A percentile compares a stretch with the other conserved stretches of the same genome.
phyloP scores from a whole-genome alignment of 2,329 filamentous ascomycete species.

The Pleomassaria siparia region DNA sequence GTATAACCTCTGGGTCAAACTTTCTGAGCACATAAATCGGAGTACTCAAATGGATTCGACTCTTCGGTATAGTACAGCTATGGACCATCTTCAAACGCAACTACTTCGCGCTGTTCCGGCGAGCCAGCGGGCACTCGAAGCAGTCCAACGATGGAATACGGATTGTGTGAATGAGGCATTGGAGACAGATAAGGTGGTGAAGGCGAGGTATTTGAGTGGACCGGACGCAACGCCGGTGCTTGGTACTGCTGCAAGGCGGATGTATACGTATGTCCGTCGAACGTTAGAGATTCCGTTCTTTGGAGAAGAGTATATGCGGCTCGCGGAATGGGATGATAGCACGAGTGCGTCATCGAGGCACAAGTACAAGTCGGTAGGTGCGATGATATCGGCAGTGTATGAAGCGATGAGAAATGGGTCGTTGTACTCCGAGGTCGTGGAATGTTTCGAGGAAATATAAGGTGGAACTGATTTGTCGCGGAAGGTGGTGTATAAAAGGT shows the following conservation, averaged over 20 bases:
- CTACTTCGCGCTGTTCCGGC: constrained; percentile 11
- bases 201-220: constrained; percentile 8
- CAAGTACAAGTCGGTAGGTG: background rate
- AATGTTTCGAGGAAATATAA: background rate
- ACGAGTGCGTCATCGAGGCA: background rate
- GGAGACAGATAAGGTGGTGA: constrained; percentile 9
- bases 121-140: constrained; percentile 10
- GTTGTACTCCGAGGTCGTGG: background rate
- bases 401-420: constrained; percentile 1
- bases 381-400: background rate
- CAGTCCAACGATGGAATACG: constrained; percentile 7
- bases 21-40: constrained; percentile 11
- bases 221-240: constrained; percentile 12
- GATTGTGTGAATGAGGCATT: constrained; percentile 13
- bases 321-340: constrained; percentile 12
- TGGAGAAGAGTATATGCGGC: constrained; percentile 13
- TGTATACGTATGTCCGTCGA: constrained; percentile 15
- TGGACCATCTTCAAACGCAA: constrained; percentile 11
- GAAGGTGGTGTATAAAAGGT: background rate
- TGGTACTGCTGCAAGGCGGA: constrained; percentile 11
- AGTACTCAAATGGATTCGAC: constrained; percentile 15
- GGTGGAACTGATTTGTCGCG: background rate
- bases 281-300: constrained; percentile 17
- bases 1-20: constrained; percentile 16
- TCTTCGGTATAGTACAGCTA: constrained; percentile 11